Evolutionary conservation across 73 alveolate genomes (phyloP), one percentile per base, ranked within the genome.

Genomic region (Paramecium bursaria): DNA sequence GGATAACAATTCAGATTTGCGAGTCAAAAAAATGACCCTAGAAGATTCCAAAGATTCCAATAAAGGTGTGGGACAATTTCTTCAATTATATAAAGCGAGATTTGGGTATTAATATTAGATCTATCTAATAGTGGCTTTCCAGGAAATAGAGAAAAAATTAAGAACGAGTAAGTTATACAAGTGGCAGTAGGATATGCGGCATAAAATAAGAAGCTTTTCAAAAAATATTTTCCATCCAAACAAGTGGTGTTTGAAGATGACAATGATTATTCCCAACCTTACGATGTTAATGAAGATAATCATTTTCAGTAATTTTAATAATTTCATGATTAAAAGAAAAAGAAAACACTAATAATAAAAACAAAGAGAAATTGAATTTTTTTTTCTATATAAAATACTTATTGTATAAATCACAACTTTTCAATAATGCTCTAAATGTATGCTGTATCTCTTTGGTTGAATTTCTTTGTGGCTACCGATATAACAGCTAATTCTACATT

Each of bases 401-500:
- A 27, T 39, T 39, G 11, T 39, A 39, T 39, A 11, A 30, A 30
- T 67, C 82, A 67, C 22, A 67, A 53, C 44, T 35, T 54, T 11
- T 54, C 49, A 54, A 79, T 61, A 26, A 79, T 21, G 46, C 61
- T 19, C 42, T 79, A 53, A 46, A 79, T 79, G 19, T 79, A 53
- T 50, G 31, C 80, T 10, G 85, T 46, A 14, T 46, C 4, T 79
- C 89, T 79, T 13, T 31, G 46, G 42, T 73, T 88, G 51, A 88
- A 91, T 48, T 51, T 60, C 74, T 91, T 87, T 25, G 86, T 90
- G 30, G 48, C 75, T 39, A 91, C 82, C 46, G 94, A 85, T 48
- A 96, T 95, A 21, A 91, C 90, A 13, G 97, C 91, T 31, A 96
- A 76, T 90, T 96, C 99, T 31, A 94, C 95, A 86, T 96, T 96